Percentiles rank a stretch among this genome's conserved stretches.
Conservation (phyloP, 2,329 filamentous ascomycete species). For the Botryotinia calthae region DNA sequence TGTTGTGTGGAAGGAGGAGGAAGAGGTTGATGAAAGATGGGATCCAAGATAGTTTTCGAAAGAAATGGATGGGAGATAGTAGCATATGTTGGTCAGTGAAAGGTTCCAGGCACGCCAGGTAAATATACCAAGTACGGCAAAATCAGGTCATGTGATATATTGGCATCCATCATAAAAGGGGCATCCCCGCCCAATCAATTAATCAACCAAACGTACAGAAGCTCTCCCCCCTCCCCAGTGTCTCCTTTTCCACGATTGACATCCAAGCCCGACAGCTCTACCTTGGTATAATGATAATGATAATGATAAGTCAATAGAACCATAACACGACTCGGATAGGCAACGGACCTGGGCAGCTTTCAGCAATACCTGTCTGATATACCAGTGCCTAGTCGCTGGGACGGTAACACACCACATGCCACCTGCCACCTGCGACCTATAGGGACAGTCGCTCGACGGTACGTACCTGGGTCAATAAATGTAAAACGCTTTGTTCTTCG, state of each 20-base stretch:
- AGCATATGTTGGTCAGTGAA: not conserved
- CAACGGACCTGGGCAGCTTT: not conserved
- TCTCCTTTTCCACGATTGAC: not conserved
- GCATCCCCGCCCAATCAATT: constrained; percentile 1
- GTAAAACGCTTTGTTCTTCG: not conserved
- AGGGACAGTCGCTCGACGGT: not conserved
- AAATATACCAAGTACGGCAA: not conserved
- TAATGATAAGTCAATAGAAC: not conserved
- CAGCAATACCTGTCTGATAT: not conserved
- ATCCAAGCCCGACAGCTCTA: not conserved
- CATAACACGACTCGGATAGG: not conserved
- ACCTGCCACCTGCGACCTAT: too few species aligned
- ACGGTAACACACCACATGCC: not conserved
- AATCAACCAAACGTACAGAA: not conserved
- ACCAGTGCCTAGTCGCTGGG: not conserved
- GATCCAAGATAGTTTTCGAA: too few species aligned
- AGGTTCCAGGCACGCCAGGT: not conserved
- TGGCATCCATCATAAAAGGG: not conserved
- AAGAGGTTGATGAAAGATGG: not conserved
- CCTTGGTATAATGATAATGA: not conserved
- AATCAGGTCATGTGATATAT: not conserved
- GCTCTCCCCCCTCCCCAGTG: not conserved
- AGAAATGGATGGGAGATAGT: not conserved
- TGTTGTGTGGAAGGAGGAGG: not conserved
- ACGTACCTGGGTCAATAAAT: not conserved